Evolutionary conservation across 352 stramenopile species (phyloP).

Genomic region (Peronospora destructor): DNA sequence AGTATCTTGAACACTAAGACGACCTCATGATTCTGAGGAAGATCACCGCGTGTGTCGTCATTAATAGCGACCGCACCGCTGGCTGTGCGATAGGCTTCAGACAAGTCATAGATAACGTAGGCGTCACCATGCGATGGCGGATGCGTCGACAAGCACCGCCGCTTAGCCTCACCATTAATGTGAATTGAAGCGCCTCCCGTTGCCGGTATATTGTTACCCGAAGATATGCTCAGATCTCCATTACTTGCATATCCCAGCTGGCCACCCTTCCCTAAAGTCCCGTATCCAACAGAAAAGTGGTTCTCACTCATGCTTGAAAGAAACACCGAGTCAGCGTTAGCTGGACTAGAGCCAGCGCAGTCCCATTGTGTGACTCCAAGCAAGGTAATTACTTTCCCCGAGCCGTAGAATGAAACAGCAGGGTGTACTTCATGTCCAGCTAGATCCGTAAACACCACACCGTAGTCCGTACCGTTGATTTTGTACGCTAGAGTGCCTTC

Average conservation of each 20-base stretch:
- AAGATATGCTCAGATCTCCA: slow-evolving; percentile 16
- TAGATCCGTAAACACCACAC: slow-evolving; percentile 80
- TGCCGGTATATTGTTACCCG: slow-evolving; percentile 11
- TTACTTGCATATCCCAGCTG: slow-evolving; percentile 75
- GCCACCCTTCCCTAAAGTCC: slow-evolving; percentile 64
- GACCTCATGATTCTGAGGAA: slow-evolving; percentile 47
- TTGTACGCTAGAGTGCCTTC: slow-evolving; percentile 83
- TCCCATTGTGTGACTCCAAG: slow-evolving; percentile 78
- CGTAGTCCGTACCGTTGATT: slow-evolving; percentile 87
- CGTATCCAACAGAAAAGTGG: slow-evolving; percentile 71
- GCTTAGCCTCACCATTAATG: slow-evolving; percentile 55
- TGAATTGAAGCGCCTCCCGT: slow-evolving; percentile 36
- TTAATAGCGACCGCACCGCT: slow-evolving; percentile 65
- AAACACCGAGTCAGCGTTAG: slow-evolving; percentile 55
- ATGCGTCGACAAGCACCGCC: slow-evolving; percentile 74
- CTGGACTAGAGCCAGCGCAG: slow-evolving; percentile 13
- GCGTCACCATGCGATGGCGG: slow-evolving; percentile 61
- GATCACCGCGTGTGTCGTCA: slow-evolving; percentile 56
- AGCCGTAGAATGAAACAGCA: slow-evolving; percentile 86
- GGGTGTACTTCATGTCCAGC: slow-evolving; percentile 77
- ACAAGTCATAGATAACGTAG: slow-evolving; percentile 80
- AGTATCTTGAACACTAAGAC: slow-evolving; percentile 62
- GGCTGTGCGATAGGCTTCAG: slow-evolving; percentile 47
- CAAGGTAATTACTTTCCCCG: slow-evolving; percentile 80
- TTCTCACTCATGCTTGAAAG: slow-evolving; percentile 76